Base-by-base conservation (phyloP, 331 rosid genomes). In the Malus hybrid region DNA sequence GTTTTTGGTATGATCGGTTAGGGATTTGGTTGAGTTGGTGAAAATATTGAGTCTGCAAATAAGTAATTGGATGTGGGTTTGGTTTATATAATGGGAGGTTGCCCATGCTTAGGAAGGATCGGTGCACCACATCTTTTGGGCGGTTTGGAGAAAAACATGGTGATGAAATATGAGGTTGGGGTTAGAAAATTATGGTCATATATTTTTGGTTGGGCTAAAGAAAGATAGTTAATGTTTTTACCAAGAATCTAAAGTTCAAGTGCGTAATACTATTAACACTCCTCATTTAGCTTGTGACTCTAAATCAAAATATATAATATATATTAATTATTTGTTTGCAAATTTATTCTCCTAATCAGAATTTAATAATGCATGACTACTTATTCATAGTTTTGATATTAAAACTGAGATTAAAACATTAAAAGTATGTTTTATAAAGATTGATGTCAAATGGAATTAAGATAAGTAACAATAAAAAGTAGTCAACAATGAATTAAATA, bases 121-220 rank as follows among this genome's bases (percentile, higher is more conserved):
- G 16, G 13, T 22, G 15, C 18, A 1, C 18, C 65, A 20, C 67
- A 34, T 27, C 9, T 46, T 70, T 61, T 69, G n/a, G 27, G 77
- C 42, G 69, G 65, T 64, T 16, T 64, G 74, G 73, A 75, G 76
- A 15, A 75, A 70, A 75, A 42, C n/a, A 65, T 16, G 77, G 64
- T 27, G 69, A 39, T 42, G 69, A 73, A 44, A 56, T 29, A 27
- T 73, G 77, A 73, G 57, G 68, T 39, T 72, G 19, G 48, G 55
- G 12, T 70, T 31, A 18, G 13, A 56, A 34, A 54, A n/a, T 22
- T 24, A 19, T 6, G 11, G 32, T 20, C 65, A 6, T n/a, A 19
- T 19, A 20, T 56, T 34, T 72, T 22, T 10, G 33, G 57, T 52
- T 46, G 28, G 69, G 42, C 29, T 6, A 16, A 70, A 11, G 33